phyloP scores from a whole-genome alignment of 768 basidiomycete species.

The Lactarius quietus region DNA sequence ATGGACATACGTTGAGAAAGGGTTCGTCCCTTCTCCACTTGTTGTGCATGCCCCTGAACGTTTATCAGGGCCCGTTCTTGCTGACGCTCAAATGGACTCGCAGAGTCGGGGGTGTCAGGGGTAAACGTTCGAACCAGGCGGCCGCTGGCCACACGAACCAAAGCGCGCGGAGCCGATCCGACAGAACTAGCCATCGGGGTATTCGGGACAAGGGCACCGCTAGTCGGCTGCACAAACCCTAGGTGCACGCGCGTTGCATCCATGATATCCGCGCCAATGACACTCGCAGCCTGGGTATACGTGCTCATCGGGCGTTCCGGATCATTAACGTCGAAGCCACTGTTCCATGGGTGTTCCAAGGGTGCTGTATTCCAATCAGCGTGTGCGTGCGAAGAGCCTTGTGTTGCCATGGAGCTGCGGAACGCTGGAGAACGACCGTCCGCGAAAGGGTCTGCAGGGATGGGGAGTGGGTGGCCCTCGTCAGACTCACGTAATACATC shows the following conservation, averaged over 20 bases:
- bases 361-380: slow-evolving; percentile 25
- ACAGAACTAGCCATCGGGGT: slow-evolving; percentile 22
- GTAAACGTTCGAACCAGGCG: slow-evolving; percentile 49
- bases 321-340: slow-evolving; percentile 32
- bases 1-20: slow-evolving; percentile 23
- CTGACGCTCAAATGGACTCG: slow-evolving; percentile 53
- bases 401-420: slow-evolving; percentile 32
- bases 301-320: slow-evolving; percentile 56
- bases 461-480: slow-evolving; percentile 32
- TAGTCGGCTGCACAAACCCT: slow-evolving; percentile 39
- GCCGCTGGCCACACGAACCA: slow-evolving; percentile 60
- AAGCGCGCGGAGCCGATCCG: slow-evolving; percentile 38
- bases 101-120: slow-evolving; percentile 26
- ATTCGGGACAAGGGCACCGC: slow-evolving; percentile 27
- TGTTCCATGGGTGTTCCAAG: slow-evolving; percentile 17
- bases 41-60: slow-evolving; percentile 51
- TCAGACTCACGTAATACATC: slow-evolving; percentile 54
- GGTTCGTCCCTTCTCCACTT: slow-evolving; percentile 44
- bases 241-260: slow-evolving; percentile 68
- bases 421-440: slow-evolving; percentile 47
- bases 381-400: slow-evolving; percentile 29
- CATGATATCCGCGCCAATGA: slow-evolving; percentile 49
- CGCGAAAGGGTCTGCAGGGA: slow-evolving; percentile 54
- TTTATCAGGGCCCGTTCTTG: slow-evolving; percentile 61
- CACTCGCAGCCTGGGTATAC: slow-evolving; percentile 48